A percentile compares a stretch with the other conserved stretches of the same genome.
These are phyloP conservation scores for Globisporangium viniferum DNA, from an alignment of 352 stramenopile genomes.

Conservation along the genomic window DNA sequence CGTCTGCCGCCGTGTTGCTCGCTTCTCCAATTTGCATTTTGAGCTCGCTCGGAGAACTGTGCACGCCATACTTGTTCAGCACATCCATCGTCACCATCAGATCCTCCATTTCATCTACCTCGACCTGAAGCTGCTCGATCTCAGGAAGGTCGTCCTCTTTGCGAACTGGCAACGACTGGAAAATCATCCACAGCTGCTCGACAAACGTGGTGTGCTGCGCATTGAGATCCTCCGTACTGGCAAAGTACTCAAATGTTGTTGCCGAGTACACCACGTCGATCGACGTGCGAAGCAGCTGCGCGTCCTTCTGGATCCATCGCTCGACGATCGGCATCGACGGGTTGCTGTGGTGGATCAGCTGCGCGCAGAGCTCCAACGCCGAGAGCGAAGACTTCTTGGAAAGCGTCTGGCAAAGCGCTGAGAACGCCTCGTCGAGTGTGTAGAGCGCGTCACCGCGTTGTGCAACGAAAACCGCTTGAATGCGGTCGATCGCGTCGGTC, in stretches of 20 bases:
- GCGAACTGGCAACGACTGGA: constrained; percentile 69
- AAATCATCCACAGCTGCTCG: constrained; percentile 65
- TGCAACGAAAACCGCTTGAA: constrained; percentile 48
- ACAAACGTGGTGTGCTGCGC: constrained; percentile 29
- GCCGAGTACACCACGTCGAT: constrained; percentile 39
- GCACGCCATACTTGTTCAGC: constrained; percentile 51
- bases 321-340: constrained; percentile 33
- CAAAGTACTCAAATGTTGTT: not conserved
- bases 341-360: constrained; percentile 63
- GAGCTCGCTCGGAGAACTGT: constrained; percentile 29
- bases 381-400: constrained; percentile 25
- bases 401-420: constrained; percentile 39
- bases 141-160: constrained; percentile 50
- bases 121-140: constrained; percentile 60
- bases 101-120: constrained; percentile 73
- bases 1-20: constrained; percentile 6
- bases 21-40: constrained; percentile 15
- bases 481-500: constrained; percentile 31
- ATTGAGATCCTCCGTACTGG: not conserved
- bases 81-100: constrained; percentile 70
- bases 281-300: constrained; percentile 49
- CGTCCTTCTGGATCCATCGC: constrained; percentile 67
- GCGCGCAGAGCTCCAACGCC: constrained; percentile 43
- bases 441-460: constrained; percentile 31
- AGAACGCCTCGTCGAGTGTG: constrained; percentile 51